Base-by-base conservation (phyloP, 176 grass and related monocot species). In the Oryza coarctata region DNA sequence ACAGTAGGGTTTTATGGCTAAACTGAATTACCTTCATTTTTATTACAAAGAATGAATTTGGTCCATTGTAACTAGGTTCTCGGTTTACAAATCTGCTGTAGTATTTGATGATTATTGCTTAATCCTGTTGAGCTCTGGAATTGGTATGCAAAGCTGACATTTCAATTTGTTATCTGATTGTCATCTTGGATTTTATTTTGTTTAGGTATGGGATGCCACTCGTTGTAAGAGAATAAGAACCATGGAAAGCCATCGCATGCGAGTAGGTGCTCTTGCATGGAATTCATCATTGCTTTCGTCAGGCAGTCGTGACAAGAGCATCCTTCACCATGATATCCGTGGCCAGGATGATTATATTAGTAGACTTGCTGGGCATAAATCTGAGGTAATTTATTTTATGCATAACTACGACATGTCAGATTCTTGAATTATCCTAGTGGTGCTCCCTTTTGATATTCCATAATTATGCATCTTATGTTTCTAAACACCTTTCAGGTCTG, bases 251-350 rank as follows among this genome's bases (percentile, higher is more conserved):
- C 97, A 99, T 90, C 83, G 76, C 43, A 60, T 89, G 83, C 93
- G 97, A 41, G 97, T 99, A 57, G 97, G 97, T 83, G 91, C 93
- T 82, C 85, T 99, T 73, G 93, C 97, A 33, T 99, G 97, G 97
- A 95, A 78, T 82, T 92, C 97, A 26, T 92, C 97, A 28, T 35
- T 99, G 63, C 89, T 99, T 90, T 99, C 97, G 33, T 99, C 93
- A 45, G 93, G 97, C 70, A 99, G 97, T 81, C 89, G 97, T 0
- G 97, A 96, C 77, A 96, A 92, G 80, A 90, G 44, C 32, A 96
- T 99, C 68, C 83, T 95, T 73, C 97, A 99, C 31, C 74, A 89
- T 57, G 97, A 99, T 87, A 95, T 99, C 30, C 97, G 97, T 70
- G 76, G 85, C 50, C 90, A 95, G 45, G 97, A 92, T 5, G 89